Conservation (phyloP, 148 eudicot species). For the Spergularia bocconei region DNA sequence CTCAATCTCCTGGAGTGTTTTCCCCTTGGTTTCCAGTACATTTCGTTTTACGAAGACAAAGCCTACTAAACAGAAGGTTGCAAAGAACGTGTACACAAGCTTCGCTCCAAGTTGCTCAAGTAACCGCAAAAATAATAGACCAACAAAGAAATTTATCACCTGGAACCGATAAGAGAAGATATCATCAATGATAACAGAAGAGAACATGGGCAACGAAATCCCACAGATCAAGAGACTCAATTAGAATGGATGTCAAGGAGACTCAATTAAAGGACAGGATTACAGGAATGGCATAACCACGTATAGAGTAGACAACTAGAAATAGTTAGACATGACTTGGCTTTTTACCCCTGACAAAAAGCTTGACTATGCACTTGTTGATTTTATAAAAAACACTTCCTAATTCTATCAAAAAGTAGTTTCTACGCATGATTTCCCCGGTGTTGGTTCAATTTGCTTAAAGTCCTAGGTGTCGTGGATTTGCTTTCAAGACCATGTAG, state of each 20-base stretch:
- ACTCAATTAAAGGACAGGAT: background rate
- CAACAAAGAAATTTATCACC: slow-evolving; percentile 84
- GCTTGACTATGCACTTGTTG: no score
- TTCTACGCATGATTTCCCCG: no score
- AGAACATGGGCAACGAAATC: background rate
- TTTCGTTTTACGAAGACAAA: slow-evolving; percentile 60
- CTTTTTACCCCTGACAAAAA: no score
- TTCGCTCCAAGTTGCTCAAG: slow-evolving; percentile 75
- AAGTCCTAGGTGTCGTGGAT: no score
- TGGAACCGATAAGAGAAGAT: slow-evolving; percentile 27
- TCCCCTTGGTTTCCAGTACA: slow-evolving; percentile 87
- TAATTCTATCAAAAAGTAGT: no score
- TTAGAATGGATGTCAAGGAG: background rate
- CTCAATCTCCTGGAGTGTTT: slow-evolving; percentile 83
- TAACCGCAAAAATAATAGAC: slow-evolving; percentile 65
- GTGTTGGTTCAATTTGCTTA: no score
- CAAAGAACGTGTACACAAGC: slow-evolving; percentile 60
- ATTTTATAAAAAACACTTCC: no score
- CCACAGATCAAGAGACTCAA: background rate
- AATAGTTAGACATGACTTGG: no score
- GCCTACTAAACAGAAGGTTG: slow-evolving; percentile 62
- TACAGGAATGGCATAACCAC: background rate
- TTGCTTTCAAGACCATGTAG: no score
- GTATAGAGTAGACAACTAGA: background rate
- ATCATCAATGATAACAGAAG: background rate